Evolutionary conservation across 208 protist species (phyloP), one percentile per base, ranked within the genome.

Genomic region (Trypanosoma brucei): DNA sequence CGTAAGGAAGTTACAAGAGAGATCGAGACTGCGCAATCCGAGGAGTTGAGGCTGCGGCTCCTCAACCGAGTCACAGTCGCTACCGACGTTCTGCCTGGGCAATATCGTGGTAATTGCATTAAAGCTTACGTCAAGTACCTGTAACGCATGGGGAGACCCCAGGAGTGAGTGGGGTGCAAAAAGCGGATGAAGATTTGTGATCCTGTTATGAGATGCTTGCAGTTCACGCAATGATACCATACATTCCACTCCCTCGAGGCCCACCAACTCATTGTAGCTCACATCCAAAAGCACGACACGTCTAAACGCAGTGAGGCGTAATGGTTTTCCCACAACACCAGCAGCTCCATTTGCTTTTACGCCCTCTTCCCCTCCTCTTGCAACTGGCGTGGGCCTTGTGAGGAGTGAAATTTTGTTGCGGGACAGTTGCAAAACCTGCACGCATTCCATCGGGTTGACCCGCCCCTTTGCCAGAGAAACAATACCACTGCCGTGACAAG

Each of bases 101-200:
- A 46, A 14, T 6, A 87, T 49, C 48, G 61, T 46, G 9, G 64
- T 61, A 36, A 91, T 66, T 2, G 7, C 31, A 69, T 92, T 92
- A 1, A 73, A 70, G 54, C 74, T 81, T 7, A 88, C 81, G 52
- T 92, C 85, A 1, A 92, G 75, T 54, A 88, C 73, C 31, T 84
- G 77, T 4, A 92, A 58, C 31, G 72, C 45, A 0, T 31, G 37
- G 22, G 3, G 31, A 14, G n/a, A 31, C 45, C 50, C 46, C 11
- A 38, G 67, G 66, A 7, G 70, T 51, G 57, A 66, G 59, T 34
- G 60, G 63, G 39, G 72, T 65, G 7, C 59, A 60, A 81, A 92
- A 11, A 92, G 71, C 33, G 81, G 71, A 3, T 69, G 49, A 36
- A 92, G 59, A 13, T 79, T 76, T 8, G 54, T 69, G 54, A 92